These are phyloP conservation scores for Spinellus fusiger DNA, from an alignment of 192 early-diverging fungal species.

Conservation along the genomic window DNA sequence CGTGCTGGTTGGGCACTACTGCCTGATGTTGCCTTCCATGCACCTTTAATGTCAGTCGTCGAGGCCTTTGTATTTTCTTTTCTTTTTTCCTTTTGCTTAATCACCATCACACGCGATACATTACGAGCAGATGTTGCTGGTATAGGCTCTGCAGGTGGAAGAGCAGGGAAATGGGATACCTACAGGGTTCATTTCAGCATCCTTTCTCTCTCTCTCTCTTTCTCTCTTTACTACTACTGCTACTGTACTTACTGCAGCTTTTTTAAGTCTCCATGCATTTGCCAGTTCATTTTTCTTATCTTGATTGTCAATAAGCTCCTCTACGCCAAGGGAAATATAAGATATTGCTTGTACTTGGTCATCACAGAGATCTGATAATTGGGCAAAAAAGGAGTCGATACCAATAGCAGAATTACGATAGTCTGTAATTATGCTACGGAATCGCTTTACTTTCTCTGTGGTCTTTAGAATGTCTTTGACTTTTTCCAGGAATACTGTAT, in stretches of 20 bases:
- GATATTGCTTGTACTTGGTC: slow-evolving; percentile 33
- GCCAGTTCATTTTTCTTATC: slow-evolving; percentile 55
- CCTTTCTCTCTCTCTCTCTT: not conserved
- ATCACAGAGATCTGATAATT: slow-evolving; percentile 31
- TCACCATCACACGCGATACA: slow-evolving; percentile 60
- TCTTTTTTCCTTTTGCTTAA: slow-evolving; percentile 45
- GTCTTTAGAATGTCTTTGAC: slow-evolving; percentile 29
- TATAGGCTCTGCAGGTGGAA: not conserved
- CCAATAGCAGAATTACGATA: slow-evolving; percentile 39
- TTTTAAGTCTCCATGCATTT: slow-evolving; percentile 60
- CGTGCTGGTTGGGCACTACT: slow-evolving; percentile 1
- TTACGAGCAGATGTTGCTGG: slow-evolving; percentile 8
- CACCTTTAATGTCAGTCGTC: too few species aligned
- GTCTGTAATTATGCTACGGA: slow-evolving; percentile 42
- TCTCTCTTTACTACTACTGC: not conserved
- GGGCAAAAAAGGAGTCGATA: slow-evolving; percentile 36
- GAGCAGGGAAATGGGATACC: slow-evolving; percentile 17
- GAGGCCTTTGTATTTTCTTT: not conserved
- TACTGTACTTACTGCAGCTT: slow-evolving; percentile 38
- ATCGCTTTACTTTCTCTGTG: slow-evolving; percentile 34
- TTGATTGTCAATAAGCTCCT: slow-evolving; percentile 42
- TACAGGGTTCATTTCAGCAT: slow-evolving; percentile 15
- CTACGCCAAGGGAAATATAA: slow-evolving; percentile 46
- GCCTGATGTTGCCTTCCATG: too few species aligned
- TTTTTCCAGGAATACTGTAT: slow-evolving; percentile 36